Percentiles rank a stretch among this genome's conserved stretches.
phyloP scores from a whole-genome alignment of 129 eudicot genomes.

The Lactuca sativa region DNA sequence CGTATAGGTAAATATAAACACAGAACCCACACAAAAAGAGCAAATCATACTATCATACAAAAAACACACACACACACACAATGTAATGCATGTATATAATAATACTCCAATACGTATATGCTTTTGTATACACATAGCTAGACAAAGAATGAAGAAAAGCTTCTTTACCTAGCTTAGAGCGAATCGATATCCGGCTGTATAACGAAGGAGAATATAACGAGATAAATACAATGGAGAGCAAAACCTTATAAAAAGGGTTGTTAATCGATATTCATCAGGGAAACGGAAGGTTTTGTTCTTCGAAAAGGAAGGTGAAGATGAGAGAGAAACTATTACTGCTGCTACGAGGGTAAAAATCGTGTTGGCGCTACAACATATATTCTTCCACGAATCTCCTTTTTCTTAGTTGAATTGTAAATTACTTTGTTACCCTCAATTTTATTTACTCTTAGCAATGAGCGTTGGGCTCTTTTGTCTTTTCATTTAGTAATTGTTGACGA shows the following conservation, averaged over 20 bases:
- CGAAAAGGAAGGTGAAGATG: background rate
- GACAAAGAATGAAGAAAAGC: background rate
- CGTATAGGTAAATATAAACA: background rate
- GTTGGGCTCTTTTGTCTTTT: slow-evolving; percentile 16
- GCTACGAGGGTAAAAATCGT: background rate
- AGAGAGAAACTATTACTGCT: slow-evolving; percentile 4
- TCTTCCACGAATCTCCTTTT: background rate
- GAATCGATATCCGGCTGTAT: background rate
- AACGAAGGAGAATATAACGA: background rate
- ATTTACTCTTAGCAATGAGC: background rate
- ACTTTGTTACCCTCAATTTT: slow-evolving; percentile 6
- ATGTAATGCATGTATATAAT: background rate
- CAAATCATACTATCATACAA: background rate
- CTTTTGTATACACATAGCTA: too few relatives aligned
- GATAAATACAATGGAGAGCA: background rate
- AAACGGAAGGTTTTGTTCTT: background rate
- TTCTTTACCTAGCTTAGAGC: background rate
- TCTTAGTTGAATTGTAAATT: background rate
- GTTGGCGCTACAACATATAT: background rate
- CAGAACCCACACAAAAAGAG: background rate
- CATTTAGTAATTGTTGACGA: background rate
- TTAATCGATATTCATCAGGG: background rate
- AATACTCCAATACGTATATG: background rate
- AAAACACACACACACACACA: too few relatives aligned
- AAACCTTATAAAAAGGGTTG: background rate